Percentiles rank a stretch among this genome's conserved stretches.
phyloP scores from a whole-genome alignment of 2,329 filamentous ascomycete species.

The Simplicillium sp. region DNA sequence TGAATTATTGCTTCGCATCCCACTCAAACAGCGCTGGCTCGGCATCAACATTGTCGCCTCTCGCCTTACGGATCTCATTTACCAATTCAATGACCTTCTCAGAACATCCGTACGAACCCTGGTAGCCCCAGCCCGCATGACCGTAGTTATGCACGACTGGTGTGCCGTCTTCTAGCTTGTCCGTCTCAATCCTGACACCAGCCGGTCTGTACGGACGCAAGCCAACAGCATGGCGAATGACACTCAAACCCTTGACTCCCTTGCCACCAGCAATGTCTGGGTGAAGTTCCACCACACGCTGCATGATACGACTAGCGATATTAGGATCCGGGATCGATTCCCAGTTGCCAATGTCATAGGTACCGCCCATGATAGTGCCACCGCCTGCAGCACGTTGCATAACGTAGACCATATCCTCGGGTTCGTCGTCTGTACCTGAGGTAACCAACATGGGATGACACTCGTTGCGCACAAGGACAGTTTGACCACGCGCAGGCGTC shows the following conservation, averaged over 20 bases:
- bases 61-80: conserved; percentile 39
- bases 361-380: conserved; percentile 80
- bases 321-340: conserved; percentile 70
- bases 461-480: conserved; percentile 75
- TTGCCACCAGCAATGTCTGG: conserved; percentile 55
- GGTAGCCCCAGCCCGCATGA: conserved; percentile 70
- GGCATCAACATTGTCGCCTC: conserved; percentile 16
- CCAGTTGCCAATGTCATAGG: conserved; percentile 72
- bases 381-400: conserved; percentile 77
- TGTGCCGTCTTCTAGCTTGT: conserved; percentile 37
- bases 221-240: conserved; percentile 76
- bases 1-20: neutral
- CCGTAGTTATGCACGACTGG: conserved; percentile 76
- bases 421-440: conserved; percentile 65
- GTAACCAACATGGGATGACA: conserved; percentile 58
- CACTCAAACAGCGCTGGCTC: conserved; percentile 20
- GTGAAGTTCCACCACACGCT: conserved; percentile 55
- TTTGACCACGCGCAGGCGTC: conserved; percentile 71
- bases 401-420: conserved; percentile 65
- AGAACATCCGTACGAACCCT: conserved; percentile 61
- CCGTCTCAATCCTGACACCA: conserved; percentile 64
- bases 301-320: conserved; percentile 76
- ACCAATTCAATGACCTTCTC: conserved; percentile 58
- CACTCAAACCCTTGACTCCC: conserved; percentile 62
- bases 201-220: conserved; percentile 64